Base-by-base conservation (phyloP, 345 rosid species). In the Anastatica hierochuntica region DNA sequence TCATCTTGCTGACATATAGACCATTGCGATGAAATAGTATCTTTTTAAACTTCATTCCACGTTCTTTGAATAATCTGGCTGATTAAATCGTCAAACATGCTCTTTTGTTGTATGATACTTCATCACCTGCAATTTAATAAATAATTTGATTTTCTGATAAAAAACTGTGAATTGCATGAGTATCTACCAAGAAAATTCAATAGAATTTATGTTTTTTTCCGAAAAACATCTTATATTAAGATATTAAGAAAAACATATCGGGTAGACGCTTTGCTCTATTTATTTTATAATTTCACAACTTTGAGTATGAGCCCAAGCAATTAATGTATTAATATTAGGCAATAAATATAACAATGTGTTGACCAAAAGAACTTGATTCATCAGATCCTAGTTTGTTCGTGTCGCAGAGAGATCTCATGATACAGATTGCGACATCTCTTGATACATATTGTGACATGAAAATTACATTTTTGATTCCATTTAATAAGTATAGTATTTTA, bases 401-500 rank as follows among this genome's bases (percentile, higher is more conserved):
- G 68, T 55, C 52, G 43, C 29, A 27, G 51, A 41, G 37, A 56
- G 51, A 64, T 48, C 63, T 64, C 58, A 45, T 64, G 63, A 64
- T 64, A 51, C 52, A 64, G 57, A 64, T 56, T 41, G 44, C 37
- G 34, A 56, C n/a, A 64, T 48, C 63, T 64, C 58, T 45, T 64
- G 63, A 64, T 64, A 51, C 52, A 64, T 51, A 64, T 56, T 41
- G 44, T 30, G 34, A 56, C 62, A 63, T 55, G 62, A 63, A 45
- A 39, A 46, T 46, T 63, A 64, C 56, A 46, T 55, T 55, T 55
- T 63, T 37, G 13, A 18, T 53, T 55, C 29, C 35, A 11, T 34
- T 47, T 46, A 29, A 30, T 35, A 63, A 2, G 4, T 29, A 29
- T 8, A 29, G 6, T 29, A 29, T 21, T 21, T 21, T 21, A 21